Evolutionary conservation across 768 basidiomycete species (phyloP), one percentile per base, ranked within the genome.

Genomic region (Tulasnella sp.): DNA sequence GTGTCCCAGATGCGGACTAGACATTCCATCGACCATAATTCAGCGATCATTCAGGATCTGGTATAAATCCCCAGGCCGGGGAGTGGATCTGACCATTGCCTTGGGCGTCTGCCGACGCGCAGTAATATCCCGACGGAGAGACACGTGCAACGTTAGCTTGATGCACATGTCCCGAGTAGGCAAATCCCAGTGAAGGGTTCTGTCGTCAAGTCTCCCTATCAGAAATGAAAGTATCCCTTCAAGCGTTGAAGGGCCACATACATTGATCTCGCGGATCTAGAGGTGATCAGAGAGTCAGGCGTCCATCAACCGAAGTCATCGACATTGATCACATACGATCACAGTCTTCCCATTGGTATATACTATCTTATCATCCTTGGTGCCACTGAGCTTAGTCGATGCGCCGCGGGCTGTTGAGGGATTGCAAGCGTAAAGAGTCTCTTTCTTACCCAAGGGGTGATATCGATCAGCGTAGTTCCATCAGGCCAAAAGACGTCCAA

Each of bases 91-190:
- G 64, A 89, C 91, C 91, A 56, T 81, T 88, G 42, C 94, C 94
- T 29, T 76, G 75, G 3, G 78, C 72, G 69, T 98, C 94, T 23
- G 81, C 95, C 29, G 91, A 95, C 3, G 95, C 94, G 68, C 88
- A 92, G 72, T 97, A 98, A 72, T 84, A 96, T 26, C 95, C 94
- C 1, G 90, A 88, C 0, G 93, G 94, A 1, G 92, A 92, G 66
- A 96, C 80, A 38, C 89, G 82, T 13, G 95, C 94, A 17, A 94
- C 88, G 1, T 89, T 93, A 5, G 90, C 79, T 56, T 84, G 84
- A 64, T 91, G 84, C 3, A 84, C 79, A 71, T 96, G 93, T 27
- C 86, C 87, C 45, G 81, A 76, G 68, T 94, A 92, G 23, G 83
- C 76, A 11, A 75, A 76, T 11, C 83, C 79, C 4, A 80, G 71